Percentiles rank a stretch among this genome's conserved stretches.
Conservation (phyloP, 2,329 filamentous ascomycete genomes). For the Colletotrichum echinochloae region DNA sequence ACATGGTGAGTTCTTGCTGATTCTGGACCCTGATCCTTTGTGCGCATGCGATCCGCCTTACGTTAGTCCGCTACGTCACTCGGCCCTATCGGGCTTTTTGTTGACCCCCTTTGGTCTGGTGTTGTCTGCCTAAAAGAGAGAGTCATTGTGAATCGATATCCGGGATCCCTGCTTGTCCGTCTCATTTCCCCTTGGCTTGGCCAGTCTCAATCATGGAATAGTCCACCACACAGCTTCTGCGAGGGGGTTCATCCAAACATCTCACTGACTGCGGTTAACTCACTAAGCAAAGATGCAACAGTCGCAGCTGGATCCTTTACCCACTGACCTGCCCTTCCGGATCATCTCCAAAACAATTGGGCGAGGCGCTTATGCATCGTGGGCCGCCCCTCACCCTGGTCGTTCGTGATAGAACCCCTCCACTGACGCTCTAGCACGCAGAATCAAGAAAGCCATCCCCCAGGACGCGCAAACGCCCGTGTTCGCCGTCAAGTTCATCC, state of each 20-base stretch:
- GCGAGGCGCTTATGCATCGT: slow-evolving; percentile 97
- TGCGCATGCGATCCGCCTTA: slow-evolving; percentile 4
- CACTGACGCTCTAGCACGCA: slow-evolving; percentile 50
- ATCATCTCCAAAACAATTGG: slow-evolving; percentile 97
- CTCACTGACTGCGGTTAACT: slow-evolving; percentile 15
- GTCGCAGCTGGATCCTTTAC: slow-evolving; percentile 91
- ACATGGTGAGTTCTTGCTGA: slow-evolving; percentile 29
- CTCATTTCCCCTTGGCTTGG: slow-evolving; percentile 29
- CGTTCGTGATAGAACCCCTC: slow-evolving; percentile 18
- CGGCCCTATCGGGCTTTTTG: not conserved
- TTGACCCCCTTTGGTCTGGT: not conserved
- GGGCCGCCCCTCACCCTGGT: slow-evolving; percentile 45
- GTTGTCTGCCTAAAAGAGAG: slow-evolving; percentile 4
- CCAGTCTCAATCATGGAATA: slow-evolving; percentile 26
- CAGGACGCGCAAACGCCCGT: slow-evolving; percentile 76
- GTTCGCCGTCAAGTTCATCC: slow-evolving; percentile 98
- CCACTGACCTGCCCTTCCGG: slow-evolving; percentile 87
- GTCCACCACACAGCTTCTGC: slow-evolving; percentile 17
- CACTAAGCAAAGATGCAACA: slow-evolving; percentile 63
- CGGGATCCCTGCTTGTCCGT: slow-evolving; percentile 24
- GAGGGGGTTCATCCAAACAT: slow-evolving; percentile 22
- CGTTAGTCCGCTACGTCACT: slow-evolving; percentile 23
- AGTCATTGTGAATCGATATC: slow-evolving; percentile 31
- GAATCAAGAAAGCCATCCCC: slow-evolving; percentile 93
- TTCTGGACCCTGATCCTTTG: slow-evolving; percentile 28